Conservation (phyloP, 805 yeast species). For the Maudiozyma pseudohumilis region DNA sequence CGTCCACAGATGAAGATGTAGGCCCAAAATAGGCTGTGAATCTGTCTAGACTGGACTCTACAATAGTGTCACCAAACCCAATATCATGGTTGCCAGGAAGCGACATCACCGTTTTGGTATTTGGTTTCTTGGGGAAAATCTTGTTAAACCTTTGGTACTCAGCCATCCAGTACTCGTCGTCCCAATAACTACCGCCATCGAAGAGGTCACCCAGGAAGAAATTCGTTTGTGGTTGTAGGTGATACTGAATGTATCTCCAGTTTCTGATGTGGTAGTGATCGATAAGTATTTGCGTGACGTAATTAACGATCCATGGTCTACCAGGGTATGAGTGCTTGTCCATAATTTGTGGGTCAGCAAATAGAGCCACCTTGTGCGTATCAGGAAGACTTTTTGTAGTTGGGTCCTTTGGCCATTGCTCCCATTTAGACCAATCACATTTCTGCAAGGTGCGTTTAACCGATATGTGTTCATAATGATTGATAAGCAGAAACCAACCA, state of each 20-base stretch:
- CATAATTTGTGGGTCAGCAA: conserved; percentile 93
- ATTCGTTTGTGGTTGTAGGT: conserved; percentile 63
- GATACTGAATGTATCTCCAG: conserved; percentile 46
- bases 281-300: conserved; percentile 48
- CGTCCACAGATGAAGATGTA: conserved; percentile 40
- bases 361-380: conserved; percentile 46
- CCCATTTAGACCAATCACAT: conserved; percentile 65
- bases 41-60: conserved; percentile 45
- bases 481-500: conserved; percentile 38
- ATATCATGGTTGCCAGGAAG: conserved; percentile 94
- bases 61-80: conserved; percentile 76
- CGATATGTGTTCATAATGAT: conserved; percentile 44
- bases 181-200: conserved; percentile 93
- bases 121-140: conserved; percentile 52
- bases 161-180: conserved; percentile 52
- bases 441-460: conserved; percentile 36
- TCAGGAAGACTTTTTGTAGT: conserved; percentile 6
- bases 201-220: conserved; percentile 84
- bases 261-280: conserved; percentile 79
- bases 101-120: conserved; percentile 35
- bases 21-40: conserved; percentile 70
- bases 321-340: conserved; percentile 83
- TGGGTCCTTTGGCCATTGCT: conserved; percentile 36
- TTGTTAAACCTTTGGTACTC: conserved; percentile 61
- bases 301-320: conserved; percentile 41